These are phyloP conservation scores for Brachypodium distachyon DNA, from an alignment of 202 grass and related monocot genomes.

Conservation along the genomic window DNA sequence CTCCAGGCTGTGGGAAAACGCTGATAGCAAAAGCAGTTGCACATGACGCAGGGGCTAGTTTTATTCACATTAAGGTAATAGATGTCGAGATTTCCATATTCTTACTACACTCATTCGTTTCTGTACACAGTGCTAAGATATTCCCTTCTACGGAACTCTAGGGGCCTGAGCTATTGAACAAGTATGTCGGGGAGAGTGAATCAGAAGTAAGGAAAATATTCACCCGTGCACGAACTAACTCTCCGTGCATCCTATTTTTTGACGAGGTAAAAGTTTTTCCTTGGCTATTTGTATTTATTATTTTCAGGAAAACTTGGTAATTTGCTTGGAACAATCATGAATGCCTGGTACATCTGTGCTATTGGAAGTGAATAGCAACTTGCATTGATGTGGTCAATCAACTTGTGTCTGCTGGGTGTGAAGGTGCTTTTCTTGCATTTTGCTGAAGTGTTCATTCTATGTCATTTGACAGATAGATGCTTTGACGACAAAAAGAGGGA, in stretches of 20 bases:
- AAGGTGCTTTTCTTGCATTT: not conserved
- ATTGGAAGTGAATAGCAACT: not conserved
- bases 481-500: constrained; percentile 65
- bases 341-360: not conserved
- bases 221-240: constrained; percentile 65
- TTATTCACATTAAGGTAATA: constrained; percentile 89
- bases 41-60: constrained; percentile 83
- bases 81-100: constrained; percentile 15
- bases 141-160: constrained; percentile 20
- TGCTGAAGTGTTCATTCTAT: not conserved
- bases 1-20: constrained; percentile 96
- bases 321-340: not conserved
- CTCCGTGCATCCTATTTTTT: constrained; percentile 87
- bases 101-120: not conserved
- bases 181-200: constrained; percentile 97
- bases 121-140: not conserved
- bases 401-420: not conserved
- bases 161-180: constrained; percentile 93
- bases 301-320: not conserved
- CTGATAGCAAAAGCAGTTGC: constrained; percentile 95
- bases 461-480: constrained; percentile 67
- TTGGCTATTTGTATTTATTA: not conserved
- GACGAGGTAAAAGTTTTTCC: constrained; percentile 57
- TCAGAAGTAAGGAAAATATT: constrained; percentile 88
- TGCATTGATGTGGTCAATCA: not conserved